Evolutionary conservation across 169 alveolate species (phyloP).

Genomic region (Plasmodium reichenowi): DNA sequence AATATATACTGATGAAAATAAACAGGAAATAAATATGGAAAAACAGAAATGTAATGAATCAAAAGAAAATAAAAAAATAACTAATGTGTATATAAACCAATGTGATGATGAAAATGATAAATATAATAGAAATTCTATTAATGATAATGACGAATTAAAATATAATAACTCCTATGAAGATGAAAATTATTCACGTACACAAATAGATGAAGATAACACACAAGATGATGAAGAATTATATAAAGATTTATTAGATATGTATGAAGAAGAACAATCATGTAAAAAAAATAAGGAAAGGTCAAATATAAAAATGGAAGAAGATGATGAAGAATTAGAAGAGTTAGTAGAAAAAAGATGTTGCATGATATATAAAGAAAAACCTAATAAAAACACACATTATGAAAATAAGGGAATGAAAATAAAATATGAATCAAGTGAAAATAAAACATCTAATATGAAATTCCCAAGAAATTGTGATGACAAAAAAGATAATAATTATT

Average conservation of each 20-base stretch:
- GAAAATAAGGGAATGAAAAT: not conserved
- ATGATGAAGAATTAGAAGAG: slow-evolving; percentile 1
- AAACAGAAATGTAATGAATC: no score
- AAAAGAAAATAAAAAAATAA: no score
- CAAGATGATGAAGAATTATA: not conserved
- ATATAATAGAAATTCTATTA: no score
- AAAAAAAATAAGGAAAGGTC: no score
- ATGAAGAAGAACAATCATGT: not conserved
- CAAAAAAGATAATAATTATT: not conserved
- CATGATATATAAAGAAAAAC: not conserved
- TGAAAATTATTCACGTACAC: slow-evolving; percentile 1
- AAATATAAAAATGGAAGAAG: not conserved
- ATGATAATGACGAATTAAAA: not conserved
- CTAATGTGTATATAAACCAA: no score
- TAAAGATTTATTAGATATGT: no score
- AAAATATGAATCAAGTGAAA: not conserved
- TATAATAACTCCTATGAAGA: not conserved
- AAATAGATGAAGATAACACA: slow-evolving; percentile 5
- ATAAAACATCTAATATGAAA: slow-evolving; percentile 10
- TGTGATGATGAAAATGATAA: no score
- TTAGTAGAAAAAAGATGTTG: not conserved
- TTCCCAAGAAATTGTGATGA: not conserved
- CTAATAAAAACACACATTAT: not conserved
- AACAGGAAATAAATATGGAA: no score
- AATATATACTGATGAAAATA: no score